Base-by-base conservation (phyloP, 768 basidiomycete genomes). In the Suillus americanus region DNA sequence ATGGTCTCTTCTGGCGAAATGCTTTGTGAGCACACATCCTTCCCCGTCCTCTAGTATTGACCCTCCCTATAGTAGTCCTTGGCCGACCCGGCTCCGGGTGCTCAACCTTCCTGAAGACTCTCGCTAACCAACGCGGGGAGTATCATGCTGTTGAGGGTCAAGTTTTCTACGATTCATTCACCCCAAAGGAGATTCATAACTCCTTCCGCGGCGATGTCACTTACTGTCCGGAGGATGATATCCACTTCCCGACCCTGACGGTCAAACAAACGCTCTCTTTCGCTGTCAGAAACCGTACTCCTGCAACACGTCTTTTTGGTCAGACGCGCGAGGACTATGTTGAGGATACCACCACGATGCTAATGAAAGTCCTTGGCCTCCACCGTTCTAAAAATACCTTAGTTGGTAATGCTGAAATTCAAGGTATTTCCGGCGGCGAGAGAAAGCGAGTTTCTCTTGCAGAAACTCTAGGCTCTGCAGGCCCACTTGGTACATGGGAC, bases 31-130 rank as follows among this genome's bases (percentile, higher is more conserved):
- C 84, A 16, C 12, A 5, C 43, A 2, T 18, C 57, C 6, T 50
- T 41, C 33, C 53, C 25, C 51, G 0, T 18, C 18, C 41, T 43
- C 41, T 18, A 7, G 41, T 20, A 43, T 43, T 43, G 41, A 43
- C 41, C 16, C 18, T 7, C 12, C 8, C 20, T 63, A 5, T 69
- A 91, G 90, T 95, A n/a, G 93, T 95, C 12, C 83, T 95, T 33
- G 94, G 94, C 28, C 83, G 92, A 30, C 94, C 94, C 0, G 91
- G 91, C 13, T 87, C 92, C 0, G 94, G 95, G 3, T 95, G 94
- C 73, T 88, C 84, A 23, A 94, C 95, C 0, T 81, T 97, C 56
- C 85, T 97, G 62, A 94, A 94, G 75, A 83, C 85, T 0, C 83
- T 97, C 61, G 83, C 95, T 23, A 95, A 95, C 71, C 86, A 88